Evolutionary conservation across 306 rosid genomes (phyloP).

Genomic region (Oxytropis ochrocephala): DNA sequence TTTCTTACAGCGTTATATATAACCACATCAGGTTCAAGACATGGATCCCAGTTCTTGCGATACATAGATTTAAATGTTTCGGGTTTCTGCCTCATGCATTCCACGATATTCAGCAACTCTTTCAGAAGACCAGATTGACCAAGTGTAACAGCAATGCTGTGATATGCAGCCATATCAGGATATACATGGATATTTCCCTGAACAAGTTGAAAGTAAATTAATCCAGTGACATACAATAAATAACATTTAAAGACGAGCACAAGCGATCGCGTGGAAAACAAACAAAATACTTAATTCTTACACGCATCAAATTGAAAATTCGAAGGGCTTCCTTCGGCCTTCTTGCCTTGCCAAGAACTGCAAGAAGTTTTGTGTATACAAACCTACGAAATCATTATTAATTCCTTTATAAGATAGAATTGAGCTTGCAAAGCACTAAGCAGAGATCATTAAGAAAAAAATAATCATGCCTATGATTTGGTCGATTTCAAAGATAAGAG

Average conservation of each 20-base stretch:
- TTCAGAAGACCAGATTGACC: conserved; percentile 85
- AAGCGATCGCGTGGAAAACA: conserved; percentile 3
- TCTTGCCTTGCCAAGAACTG: conserved; percentile 82
- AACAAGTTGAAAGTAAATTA: conserved; percentile 30
- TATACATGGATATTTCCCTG: conserved; percentile 65
- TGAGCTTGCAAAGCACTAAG: conserved; percentile 2
- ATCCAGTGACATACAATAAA: conserved; percentile 14
- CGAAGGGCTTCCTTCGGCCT: conserved; percentile 80
- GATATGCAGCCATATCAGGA: conserved; percentile 95
- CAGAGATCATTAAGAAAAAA: background rate
- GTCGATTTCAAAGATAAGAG: background rate
- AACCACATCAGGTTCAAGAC: conserved; percentile 75
- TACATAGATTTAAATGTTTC: conserved; percentile 27
- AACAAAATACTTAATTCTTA: conserved; percentile 40
- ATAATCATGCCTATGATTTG: background rate
- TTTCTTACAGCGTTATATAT: conserved; percentile 82
- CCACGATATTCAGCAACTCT: conserved; percentile 65
- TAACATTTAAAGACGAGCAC: conserved; percentile 4
- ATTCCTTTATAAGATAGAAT: conserved; percentile 3
- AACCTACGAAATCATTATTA: conserved; percentile 49
- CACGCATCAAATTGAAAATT: conserved; percentile 71
- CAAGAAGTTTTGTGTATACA: conserved; percentile 83
- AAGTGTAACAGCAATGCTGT: conserved; percentile 85
- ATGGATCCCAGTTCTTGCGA: conserved; percentile 68
- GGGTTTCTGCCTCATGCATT: conserved; percentile 78